A percentile compares a stretch with the other conserved stretches of the same genome.
phyloP scores from a whole-genome alignment of 2,329 filamentous ascomycete genomes.

The Trichoderma pleuroti region DNA sequence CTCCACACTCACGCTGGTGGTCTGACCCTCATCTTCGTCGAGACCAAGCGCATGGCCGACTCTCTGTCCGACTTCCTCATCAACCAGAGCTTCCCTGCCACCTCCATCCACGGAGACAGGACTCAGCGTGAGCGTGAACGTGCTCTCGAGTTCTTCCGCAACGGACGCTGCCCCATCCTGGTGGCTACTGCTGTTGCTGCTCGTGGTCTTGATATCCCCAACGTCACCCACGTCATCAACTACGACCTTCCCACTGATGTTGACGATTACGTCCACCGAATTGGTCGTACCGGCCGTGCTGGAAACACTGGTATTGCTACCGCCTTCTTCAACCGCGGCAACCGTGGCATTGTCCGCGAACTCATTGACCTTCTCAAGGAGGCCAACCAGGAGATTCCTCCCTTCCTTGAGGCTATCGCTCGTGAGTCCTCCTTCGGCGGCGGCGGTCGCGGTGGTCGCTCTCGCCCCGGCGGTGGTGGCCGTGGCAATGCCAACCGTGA shows the following conservation, averaged over 20 bases:
- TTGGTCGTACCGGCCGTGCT: slow-evolving; percentile 99
- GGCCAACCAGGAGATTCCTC: slow-evolving; percentile 92
- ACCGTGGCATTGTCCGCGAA: slow-evolving; percentile 95
- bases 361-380: slow-evolving; percentile 98
- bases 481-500: slow-evolving; percentile 77
- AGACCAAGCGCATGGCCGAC: slow-evolving; percentile 99
- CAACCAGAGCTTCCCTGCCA: slow-evolving; percentile 97
- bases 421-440: slow-evolving; percentile 87
- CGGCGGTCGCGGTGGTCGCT: slow-evolving; percentile 57
- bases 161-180: slow-evolving; percentile 89
- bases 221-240: slow-evolving; percentile 97
- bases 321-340: slow-evolving; percentile 99
- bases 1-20: slow-evolving; percentile 89
- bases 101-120: slow-evolving; percentile 96
- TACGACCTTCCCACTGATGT: slow-evolving; percentile 99
- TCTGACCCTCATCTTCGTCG: slow-evolving; percentile 95
- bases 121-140: slow-evolving; percentile 99
- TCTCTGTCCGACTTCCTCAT: slow-evolving; percentile 96
- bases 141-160: slow-evolving; percentile 95
- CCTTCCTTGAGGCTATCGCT: slow-evolving; percentile 95
- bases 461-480: slow-evolving; percentile 54
- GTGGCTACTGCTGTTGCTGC: slow-evolving; percentile 97
- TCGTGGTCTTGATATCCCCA: slow-evolving; percentile 86
- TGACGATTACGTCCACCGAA: slow-evolving; percentile 98
- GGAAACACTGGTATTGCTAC: slow-evolving; percentile 98